Conservation (phyloP, 129 eudicot species). For the Lonicera japonica region DNA sequence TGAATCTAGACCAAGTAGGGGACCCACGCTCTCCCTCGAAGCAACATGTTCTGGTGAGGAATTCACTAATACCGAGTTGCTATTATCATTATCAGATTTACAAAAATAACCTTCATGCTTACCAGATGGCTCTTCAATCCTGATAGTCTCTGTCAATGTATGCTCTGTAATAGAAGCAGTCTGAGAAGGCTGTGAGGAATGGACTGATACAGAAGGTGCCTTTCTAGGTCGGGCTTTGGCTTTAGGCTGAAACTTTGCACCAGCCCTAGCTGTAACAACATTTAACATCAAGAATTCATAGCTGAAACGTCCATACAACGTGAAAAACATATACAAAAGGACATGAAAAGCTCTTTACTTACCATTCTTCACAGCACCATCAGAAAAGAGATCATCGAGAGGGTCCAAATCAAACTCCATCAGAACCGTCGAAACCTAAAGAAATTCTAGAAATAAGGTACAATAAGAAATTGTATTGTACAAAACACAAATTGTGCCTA, state of each 20-base stretch:
- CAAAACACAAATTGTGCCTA: no score
- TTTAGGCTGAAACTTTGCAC: constrained; percentile 64
- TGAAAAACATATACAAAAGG: neutral
- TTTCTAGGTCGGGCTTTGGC: constrained; percentile 37
- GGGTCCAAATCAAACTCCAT: constrained; percentile 26
- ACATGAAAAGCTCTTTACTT: neutral
- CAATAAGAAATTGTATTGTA: no score
- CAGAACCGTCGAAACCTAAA: neutral
- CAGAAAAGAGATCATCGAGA: constrained; percentile 36
- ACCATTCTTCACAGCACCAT: constrained; percentile 28
- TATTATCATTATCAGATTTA: neutral
- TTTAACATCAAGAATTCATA: constrained; percentile 1
- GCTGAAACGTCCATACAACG: neutral
- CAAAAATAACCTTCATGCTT: constrained; percentile 10
- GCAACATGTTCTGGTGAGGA: constrained; percentile 8
- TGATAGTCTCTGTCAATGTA: constrained; percentile 1
- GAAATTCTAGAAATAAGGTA: neutral
- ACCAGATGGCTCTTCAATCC: constrained; percentile 15
- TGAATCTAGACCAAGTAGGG: no score
- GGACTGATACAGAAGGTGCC: constrained; percentile 14
- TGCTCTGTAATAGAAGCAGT: constrained; percentile 6
- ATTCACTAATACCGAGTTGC: constrained; percentile 9
- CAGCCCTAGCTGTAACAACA: constrained; percentile 37
- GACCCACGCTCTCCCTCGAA: neutral
- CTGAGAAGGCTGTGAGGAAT: constrained; percentile 18